Evolutionary conservation across 1,139 yeast species (phyloP).

Genomic region (Debaryomyces singareniensis): DNA sequence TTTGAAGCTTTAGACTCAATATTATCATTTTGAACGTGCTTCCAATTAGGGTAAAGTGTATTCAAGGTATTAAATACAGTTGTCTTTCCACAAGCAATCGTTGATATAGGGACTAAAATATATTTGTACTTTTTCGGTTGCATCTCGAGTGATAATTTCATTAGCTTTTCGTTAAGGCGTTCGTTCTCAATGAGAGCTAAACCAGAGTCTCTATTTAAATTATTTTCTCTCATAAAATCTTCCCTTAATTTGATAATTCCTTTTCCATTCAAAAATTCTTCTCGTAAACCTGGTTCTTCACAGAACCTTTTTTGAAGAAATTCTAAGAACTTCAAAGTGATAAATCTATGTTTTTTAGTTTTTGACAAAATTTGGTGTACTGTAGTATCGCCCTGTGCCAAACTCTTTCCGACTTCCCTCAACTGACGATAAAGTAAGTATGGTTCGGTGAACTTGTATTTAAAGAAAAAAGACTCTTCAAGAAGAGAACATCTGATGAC

Average conservation of each 20-base stretch:
- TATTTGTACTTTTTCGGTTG: conserved; percentile 30
- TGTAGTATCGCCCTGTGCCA: conserved; percentile 36
- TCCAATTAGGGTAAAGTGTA: conserved; percentile 57
- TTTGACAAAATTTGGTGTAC: conserved; percentile 36
- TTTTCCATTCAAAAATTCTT: conserved; percentile 47
- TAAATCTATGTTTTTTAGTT: conserved; percentile 43
- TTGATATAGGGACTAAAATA: conserved; percentile 75
- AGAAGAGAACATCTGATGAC: conserved; percentile 60
- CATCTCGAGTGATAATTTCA: conserved; percentile 6
- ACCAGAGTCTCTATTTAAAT: conserved; percentile 29
- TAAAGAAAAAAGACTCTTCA: conserved; percentile 59
- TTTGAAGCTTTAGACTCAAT: conserved; percentile 45
- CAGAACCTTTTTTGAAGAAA: conserved; percentile 55
- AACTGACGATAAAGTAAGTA: conserved; percentile 85
- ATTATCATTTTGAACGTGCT: conserved; percentile 82
- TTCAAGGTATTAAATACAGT: conserved; percentile 63
- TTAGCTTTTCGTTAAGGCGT: conserved; percentile 10
- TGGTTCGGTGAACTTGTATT: conserved; percentile 93
- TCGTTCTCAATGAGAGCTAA: conserved; percentile 23
- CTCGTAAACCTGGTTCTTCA: conserved; percentile 35
- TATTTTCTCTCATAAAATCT: conserved; percentile 41
- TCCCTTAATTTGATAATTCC: conserved; percentile 73
- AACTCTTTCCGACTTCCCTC: conserved; percentile 75
- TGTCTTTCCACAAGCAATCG: conserved; percentile 95
- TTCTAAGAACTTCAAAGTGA: conserved; percentile 62